Evolutionary conservation across 768 basidiomycete species (phyloP).

Genomic region (Sporobolomyces phaffii): DNA sequence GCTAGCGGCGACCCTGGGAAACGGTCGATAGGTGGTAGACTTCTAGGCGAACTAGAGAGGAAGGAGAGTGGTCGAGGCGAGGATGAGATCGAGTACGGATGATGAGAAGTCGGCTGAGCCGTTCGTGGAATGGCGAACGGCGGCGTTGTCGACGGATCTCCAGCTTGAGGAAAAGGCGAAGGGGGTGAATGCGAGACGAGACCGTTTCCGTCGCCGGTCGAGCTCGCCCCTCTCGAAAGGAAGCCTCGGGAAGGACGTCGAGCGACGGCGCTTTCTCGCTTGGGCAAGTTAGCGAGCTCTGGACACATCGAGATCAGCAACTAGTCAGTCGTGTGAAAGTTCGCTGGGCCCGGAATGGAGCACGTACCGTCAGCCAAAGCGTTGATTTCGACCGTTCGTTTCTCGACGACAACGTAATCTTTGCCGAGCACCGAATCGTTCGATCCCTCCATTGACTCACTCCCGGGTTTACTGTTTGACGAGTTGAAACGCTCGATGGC

Average conservation of each 20-base stretch:
- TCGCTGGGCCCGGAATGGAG: not conserved
- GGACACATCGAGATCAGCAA: not conserved
- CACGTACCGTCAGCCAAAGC: constrained; percentile 77
- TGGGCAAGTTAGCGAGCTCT: constrained; percentile 49
- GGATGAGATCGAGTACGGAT: constrained; percentile 35
- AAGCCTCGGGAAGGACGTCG: constrained; percentile 44
- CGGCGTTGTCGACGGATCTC: constrained; percentile 46
- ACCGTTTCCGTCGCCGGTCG: constrained; percentile 43
- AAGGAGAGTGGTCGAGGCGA: constrained; percentile 40
- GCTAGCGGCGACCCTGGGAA: constrained; percentile 43
- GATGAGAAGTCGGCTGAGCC: constrained; percentile 25
- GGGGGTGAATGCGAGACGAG: constrained; percentile 45
- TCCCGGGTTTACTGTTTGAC: constrained; percentile 1
- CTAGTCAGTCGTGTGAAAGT: not conserved
- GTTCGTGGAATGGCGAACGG: constrained; percentile 45
- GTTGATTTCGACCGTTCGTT: constrained; percentile 86
- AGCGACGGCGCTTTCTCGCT: constrained; percentile 44
- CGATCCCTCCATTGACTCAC: constrained; percentile 45
- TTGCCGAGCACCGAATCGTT: constrained; percentile 51
- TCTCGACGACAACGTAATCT: constrained; percentile 92
- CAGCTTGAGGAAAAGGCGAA: constrained; percentile 43
- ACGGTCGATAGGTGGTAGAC: constrained; percentile 20
- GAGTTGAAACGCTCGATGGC: constrained; percentile 25
- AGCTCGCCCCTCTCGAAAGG: constrained; percentile 40
- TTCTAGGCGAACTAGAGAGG: constrained; percentile 38